Base-by-base conservation (phyloP, 345 rosid genomes). In the Eucalyptus regnans region DNA sequence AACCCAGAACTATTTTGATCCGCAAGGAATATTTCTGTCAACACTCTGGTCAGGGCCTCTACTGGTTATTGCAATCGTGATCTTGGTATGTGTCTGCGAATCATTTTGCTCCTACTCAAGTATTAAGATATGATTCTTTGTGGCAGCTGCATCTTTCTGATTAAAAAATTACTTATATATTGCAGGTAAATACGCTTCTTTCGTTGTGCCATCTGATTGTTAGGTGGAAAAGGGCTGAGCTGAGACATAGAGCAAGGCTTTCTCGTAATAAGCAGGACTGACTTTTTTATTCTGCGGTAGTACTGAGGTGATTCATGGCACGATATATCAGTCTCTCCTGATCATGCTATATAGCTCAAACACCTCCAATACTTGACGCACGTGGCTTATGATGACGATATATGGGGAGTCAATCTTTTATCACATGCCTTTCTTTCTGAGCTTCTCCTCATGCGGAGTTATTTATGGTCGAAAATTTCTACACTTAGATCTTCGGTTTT, bases 31-130 rank as follows among this genome's bases (percentile, higher is more conserved):
- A 86, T 98, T 98, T 89, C 90, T 97, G 4, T 98, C 99, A 4
- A 92, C 91, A 14, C 95, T 98, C 89, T 98, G 99, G 99, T 98
- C 99, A 13, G 98, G 99, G 44, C 99, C 99, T 62, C 99, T 98
- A 90, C 94, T 98, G 17, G 87, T 92, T 90, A 93, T 96, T 83
- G 96, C 99, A 68, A 94, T 95, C 89, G 89, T 95, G 66, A 96
- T 98, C 90, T 91, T 98, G 99, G 99, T 98, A 52, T 89, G 94
- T 91, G 41, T 89, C 89, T 81, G 44, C 48, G 2, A 48, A 14
- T 81, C 50, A 87, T 66, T 12, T 27, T 8, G 71, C 91, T 64
- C 68, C 51, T 86, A 17, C 66, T 50, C 88, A 89, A 54, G 27
- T 51, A 50, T 68, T 84, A 86, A 60, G 16, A 58, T 27, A 12